These are phyloP conservation scores for Talaromyces sp. DNA, from an alignment of 2,329 filamentous ascomycete genomes.

Conservation along the genomic window DNA sequence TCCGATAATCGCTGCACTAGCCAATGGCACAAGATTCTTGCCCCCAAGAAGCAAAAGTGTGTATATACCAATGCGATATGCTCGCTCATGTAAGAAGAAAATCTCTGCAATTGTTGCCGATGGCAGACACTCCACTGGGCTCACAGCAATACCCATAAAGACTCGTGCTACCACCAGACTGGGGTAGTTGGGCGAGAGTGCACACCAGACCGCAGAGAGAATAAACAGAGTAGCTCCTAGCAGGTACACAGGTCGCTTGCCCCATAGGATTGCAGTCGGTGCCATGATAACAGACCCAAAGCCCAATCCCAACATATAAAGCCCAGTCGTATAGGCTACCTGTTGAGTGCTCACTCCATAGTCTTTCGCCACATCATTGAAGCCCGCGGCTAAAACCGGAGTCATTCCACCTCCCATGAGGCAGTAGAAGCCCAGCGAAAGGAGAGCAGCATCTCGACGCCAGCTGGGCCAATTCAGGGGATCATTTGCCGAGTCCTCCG, in stretches of 20 bases:
- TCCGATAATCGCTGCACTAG: constrained; percentile 82
- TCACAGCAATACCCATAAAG: constrained; percentile 83
- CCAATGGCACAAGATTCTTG: constrained; percentile 84
- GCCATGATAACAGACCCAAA: constrained; percentile 80
- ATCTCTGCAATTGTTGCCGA: constrained; percentile 95
- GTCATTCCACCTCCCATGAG: constrained; percentile 93
- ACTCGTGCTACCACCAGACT: constrained; percentile 80
- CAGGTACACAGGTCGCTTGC: constrained; percentile 89
- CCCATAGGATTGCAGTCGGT: constrained; percentile 85
- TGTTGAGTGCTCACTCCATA: constrained; percentile 66
- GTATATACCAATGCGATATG: constrained; percentile 90
- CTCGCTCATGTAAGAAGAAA: constrained; percentile 90
- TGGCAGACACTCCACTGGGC: constrained; percentile 86
- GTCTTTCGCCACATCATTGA: constrained; percentile 70
- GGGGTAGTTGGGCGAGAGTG: constrained; percentile 73
- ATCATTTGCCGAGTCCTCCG: constrained; percentile 85
- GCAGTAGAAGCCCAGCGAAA: constrained; percentile 87
- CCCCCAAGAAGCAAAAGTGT: constrained; percentile 83
- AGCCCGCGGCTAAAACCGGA: constrained; percentile 83
- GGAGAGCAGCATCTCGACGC: constrained; percentile 73
- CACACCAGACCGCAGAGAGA: constrained; percentile 77
- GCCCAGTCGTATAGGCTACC: constrained; percentile 82
- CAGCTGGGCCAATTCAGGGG: constrained; percentile 87
- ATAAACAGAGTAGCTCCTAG: constrained; percentile 75
- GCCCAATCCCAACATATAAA: constrained; percentile 93